Percentiles rank a stretch among this genome's conserved stretches.
phyloP scores from a whole-genome alignment of 495 filamentous ascomycete species.

The Penicillium crystallinum region DNA sequence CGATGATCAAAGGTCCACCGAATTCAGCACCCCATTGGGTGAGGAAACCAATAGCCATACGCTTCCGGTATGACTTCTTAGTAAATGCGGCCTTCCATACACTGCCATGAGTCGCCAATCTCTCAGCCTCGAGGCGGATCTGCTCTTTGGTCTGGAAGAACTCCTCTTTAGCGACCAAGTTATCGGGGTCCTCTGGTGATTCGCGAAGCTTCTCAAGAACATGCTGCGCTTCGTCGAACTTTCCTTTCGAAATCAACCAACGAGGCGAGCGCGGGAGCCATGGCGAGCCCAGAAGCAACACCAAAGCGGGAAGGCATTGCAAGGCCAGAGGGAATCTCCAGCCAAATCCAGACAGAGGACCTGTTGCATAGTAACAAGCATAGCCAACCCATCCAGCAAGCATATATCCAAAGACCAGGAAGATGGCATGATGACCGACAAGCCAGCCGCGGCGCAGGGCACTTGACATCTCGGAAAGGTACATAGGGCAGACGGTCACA shows the following conservation, averaged over 20 bases:
- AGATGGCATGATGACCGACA: conserved; percentile 36
- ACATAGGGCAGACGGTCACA: conserved; percentile 44
- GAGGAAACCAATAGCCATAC: conserved; percentile 38
- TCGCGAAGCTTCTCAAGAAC: conserved; percentile 29
- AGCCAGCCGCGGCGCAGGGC: conserved; percentile 35
- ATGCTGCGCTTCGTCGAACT: conserved; percentile 30
- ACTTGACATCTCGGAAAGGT: conserved; percentile 35
- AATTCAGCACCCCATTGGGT: conserved; percentile 37
- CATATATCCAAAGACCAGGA: conserved; percentile 41
- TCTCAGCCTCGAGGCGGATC: conserved; percentile 30
- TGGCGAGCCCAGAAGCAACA: conserved; percentile 34
- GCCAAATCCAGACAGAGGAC: conserved; percentile 28
- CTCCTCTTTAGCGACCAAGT: conserved; percentile 33
- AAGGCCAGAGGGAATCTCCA: conserved; percentile 46
- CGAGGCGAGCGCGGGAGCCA: conserved; percentile 43
- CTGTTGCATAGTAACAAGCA: conserved; percentile 37
- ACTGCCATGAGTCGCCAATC: conserved; percentile 21
- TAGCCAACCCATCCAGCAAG: conserved; percentile 41
- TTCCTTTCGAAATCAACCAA: conserved; percentile 41
- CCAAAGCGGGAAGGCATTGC: conserved; percentile 34
- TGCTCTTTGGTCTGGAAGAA: conserved; percentile 38
- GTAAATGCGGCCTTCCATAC: conserved; percentile 34
- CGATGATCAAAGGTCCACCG: conserved; percentile 35
- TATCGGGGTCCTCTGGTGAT: conserved; percentile 27
- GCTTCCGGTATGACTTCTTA: conserved; percentile 39